Base-by-base conservation (phyloP, 2,329 filamentous ascomycete species). In the Trichophaea hybrida region DNA sequence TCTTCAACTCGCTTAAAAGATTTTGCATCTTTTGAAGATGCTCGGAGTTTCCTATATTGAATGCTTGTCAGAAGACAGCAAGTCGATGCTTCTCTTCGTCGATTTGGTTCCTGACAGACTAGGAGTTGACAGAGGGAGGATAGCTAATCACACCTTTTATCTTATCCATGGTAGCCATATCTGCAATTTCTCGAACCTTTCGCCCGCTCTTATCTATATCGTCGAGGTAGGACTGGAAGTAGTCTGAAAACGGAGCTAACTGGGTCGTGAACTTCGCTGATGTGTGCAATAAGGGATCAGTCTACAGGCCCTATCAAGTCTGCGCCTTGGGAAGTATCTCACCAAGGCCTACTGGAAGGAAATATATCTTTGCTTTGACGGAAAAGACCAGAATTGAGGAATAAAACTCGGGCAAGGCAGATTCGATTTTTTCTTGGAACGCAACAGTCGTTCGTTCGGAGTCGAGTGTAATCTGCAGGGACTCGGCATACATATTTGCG, bases 301-400 rank as follows among this genome's bases (percentile, higher is more conserved):
- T 12, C 12, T 53, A 6, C 10, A 53, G 34, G 17, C 32, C 24
- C 31, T 17, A n/a, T 12, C 24, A 1, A 50, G 8, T 4, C 10
- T 43, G 10, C n/a, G 44, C 17, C 15, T 24, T 2, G 44, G 44
- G 17, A 49, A 49, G 1, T 2, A 49, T n/a, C 44, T 49, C 15
- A 49, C 44, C 44, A 24, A 24, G 12, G 12, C 50, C 50, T 12
- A 53, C 6, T 34, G 17, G 31, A 53, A 31, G 17, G 50, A 59
- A 59, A 55, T 55, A 59, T 15, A n/a, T 17, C 1, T 46, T 33
- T 5, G 50, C 57, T 31, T 59, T 59, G 33, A 59, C 38, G 6
- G 51, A 46, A 38, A 59, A 59, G 5, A 59, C 57, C 37, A 59
- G 15, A 13, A 59, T 38, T n/a, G 57, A 34, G 48, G 57, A 34